phyloP scores from a whole-genome alignment of 176 grass and related monocot species.

The Saccharum officinarum region DNA sequence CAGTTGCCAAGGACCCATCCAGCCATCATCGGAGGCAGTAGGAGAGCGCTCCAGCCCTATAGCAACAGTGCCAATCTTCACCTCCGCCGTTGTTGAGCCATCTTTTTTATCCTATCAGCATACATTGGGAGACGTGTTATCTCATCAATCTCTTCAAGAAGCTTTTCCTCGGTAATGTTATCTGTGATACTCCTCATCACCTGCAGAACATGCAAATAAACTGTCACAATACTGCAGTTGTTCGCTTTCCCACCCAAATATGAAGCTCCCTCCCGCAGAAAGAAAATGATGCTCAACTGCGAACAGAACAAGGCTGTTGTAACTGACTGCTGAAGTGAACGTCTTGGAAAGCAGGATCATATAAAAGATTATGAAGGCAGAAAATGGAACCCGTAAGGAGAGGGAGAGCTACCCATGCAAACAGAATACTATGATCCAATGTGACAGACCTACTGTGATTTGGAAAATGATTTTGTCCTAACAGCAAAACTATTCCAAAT shows the following conservation, averaged over 20 bases:
- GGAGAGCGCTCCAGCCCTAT: no score
- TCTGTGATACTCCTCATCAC: constrained; percentile 90
- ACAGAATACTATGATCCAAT: neutral
- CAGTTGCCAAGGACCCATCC: no score
- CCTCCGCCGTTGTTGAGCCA: constrained; percentile 44
- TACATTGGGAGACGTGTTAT: constrained; percentile 82
- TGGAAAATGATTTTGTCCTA: neutral
- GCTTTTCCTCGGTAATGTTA: constrained; percentile 82
- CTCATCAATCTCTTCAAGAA: constrained; percentile 62
- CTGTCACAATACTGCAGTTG: neutral
- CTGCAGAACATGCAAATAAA: constrained; percentile 23
- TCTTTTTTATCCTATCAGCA: constrained; percentile 56
- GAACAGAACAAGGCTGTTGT: neutral
- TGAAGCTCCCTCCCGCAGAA: neutral
- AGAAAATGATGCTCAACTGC: neutral
- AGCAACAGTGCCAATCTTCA: neutral
- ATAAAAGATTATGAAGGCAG: neutral
- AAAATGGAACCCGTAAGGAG: neutral
- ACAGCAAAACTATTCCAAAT: neutral
- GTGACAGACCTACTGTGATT: neutral
- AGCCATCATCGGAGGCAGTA: constrained; percentile 1
- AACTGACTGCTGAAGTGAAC: neutral
- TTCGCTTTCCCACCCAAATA: neutral
- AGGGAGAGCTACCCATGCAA: neutral
- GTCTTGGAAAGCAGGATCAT: neutral